Evolutionary conservation across 305 asterid species (phyloP), one percentile per base, ranked within the genome.

Genomic region (Rubia peregrina): DNA sequence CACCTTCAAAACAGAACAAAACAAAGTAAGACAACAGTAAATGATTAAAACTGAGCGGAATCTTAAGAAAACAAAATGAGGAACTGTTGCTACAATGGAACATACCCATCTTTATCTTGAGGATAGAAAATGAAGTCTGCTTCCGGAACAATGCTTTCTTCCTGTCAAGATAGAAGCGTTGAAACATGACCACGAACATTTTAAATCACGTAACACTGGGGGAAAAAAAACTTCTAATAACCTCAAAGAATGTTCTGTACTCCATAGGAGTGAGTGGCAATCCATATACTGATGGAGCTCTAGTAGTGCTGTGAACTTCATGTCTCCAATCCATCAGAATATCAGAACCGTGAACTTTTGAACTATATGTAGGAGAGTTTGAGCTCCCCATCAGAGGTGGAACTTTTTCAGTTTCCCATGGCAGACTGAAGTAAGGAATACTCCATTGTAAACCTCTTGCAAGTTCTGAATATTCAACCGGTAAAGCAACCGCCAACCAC

Each of bases 361-460:
- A 78, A 67, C 73, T 44, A 71, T 62, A 86, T 78, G 76, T 71
- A 0, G 95, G 86, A 48, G 92, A 85, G 78, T 67, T 78, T 0
- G 94, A 82, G 41, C 87, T 92, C 76, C 83, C 88, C 84, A 83
- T 78, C 67, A 79, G 49, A 16, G 85, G 73, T 65, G 61, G 75
- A 62, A 16, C 38, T 53, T 74, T 61, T 40, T 65, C 82, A 30
- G 63, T 80, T 83, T 91, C 97, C 98, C 98, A 94, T 12, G 96
- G 98, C 76, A 94, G 95, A 62, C 61, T 82, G 78, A 88, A 85
- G 83, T 91, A 94, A 53, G 98, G 97, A 72, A 94, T 82, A 67
- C 95, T 94, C 98, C 98, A 94, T 26, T 85, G 91, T 48, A 91
- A 75, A 71, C 96, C 95, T 82, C 90, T 83, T 61, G 89, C 77